Base-by-base conservation (phyloP, 768 basidiomycete genomes). In the Serendipita indica region DNA sequence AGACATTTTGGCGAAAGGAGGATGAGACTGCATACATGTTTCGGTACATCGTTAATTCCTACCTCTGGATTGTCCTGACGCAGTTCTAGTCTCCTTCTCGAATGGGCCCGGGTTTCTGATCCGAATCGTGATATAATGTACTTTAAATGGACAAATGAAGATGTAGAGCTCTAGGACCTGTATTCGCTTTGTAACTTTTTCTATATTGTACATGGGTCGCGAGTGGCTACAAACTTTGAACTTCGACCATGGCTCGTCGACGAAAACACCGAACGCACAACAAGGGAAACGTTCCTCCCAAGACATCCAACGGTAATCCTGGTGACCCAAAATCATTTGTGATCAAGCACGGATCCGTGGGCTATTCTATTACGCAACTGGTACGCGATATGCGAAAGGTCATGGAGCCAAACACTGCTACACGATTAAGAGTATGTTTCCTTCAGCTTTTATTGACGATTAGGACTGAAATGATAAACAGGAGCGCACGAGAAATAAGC, bases 371-470 rank as follows among this genome's bases (percentile, higher is more conserved):
- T 59, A 72, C 82, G 3, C 89, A 92, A 67, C 84, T 99, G 34
- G 93, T 97, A 18, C 79, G 88, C 59, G 94, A 99, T 72, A 74
- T 96, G 67, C 77, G 96, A 66, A 88, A 89, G 70, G 89, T 96
- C 61, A 89, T 99, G 89, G 96, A 99, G 69, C 96, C 96, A 61
- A 90, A 97, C 67, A 99, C 96, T 13, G 96, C 94, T 18, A 84
- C 83, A 62, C 79, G 96, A 54, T 77, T 99, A n/a, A 94, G 62
- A 63, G 72, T 66, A 16, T 10, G 73, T 73, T 33, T 27, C 56
- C 52, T 20, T 33, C 34, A 10, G 2, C 28, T n/a, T n/a, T n/a
- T n/a, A n/a, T n/a, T n/a, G n/a, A n/a, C n/a, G n/a, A n/a, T n/a
- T n/a, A n/a, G n/a, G n/a, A n/a, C n/a, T n/a, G n/a, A n/a, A 57